phyloP scores from a whole-genome alignment of 2,329 filamentous ascomycete species.

The Lasiodiplodia sp. region DNA sequence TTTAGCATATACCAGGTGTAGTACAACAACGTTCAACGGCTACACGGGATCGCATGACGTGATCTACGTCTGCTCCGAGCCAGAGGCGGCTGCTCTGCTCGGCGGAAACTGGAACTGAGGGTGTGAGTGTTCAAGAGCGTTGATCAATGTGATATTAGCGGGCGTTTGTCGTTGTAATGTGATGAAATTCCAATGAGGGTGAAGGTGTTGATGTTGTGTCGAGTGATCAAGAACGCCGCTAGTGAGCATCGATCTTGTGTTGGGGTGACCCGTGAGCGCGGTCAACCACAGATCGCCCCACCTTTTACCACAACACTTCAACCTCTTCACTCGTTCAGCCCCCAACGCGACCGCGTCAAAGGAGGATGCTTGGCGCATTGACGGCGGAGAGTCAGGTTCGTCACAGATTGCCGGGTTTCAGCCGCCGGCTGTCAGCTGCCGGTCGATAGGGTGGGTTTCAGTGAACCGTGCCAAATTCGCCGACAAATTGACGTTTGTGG shows the following conservation, averaged over 20 bases:
- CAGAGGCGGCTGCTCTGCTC: conserved; percentile 76
- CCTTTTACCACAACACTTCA: not conserved
- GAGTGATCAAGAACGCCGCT: no score
- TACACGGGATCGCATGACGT: conserved; percentile 88
- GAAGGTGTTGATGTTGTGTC: not conserved
- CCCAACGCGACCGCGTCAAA: not conserved
- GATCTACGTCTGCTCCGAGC: conserved; percentile 89
- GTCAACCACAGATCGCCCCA: not conserved
- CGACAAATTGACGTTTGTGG: not conserved
- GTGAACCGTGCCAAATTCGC: not conserved
- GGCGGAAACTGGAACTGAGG: not conserved
- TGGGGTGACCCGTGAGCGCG: not conserved
- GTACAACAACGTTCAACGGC: conserved; percentile 91
- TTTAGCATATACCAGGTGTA: conserved; percentile 87
- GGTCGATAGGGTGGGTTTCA: not conserved
- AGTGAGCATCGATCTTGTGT: not conserved
- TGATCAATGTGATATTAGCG: not conserved
- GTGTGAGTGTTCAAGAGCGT: not conserved
- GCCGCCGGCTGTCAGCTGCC: not conserved
- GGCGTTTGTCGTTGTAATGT: not conserved
- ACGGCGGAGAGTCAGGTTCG: not conserved
- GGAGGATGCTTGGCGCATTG: not conserved
- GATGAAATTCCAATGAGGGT: not conserved
- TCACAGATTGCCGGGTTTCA: not conserved
- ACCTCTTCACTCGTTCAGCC: not conserved